phyloP scores from a whole-genome alignment of 2,329 filamentous ascomycete genomes.

The Nothopassalora personata region DNA sequence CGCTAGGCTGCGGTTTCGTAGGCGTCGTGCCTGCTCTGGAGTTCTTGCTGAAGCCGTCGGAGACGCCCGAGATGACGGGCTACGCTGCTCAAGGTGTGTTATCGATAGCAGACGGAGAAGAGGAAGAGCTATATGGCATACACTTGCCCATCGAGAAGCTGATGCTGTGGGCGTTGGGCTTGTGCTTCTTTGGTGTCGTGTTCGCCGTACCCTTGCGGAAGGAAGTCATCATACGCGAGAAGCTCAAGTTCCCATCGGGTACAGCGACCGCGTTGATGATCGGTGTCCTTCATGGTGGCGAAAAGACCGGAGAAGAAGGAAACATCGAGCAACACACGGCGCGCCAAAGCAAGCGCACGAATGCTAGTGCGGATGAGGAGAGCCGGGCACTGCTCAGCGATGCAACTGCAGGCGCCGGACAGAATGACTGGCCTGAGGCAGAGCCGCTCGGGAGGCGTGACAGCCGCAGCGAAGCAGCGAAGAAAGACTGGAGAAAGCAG shows the following conservation, averaged over 20 bases:
- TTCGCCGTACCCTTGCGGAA: constrained; percentile 88
- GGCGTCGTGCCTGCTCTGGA: constrained; percentile 91
- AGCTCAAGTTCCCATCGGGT: constrained; percentile 88
- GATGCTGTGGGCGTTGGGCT: constrained; percentile 82
- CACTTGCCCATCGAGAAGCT: constrained; percentile 60
- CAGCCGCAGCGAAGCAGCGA: constrained; percentile 11
- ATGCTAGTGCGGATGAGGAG: constrained; percentile 29
- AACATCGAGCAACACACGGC: constrained; percentile 35
- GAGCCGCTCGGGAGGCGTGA: constrained; percentile 9
- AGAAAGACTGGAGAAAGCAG: constrained; percentile 56
- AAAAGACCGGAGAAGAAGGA: constrained; percentile 32
- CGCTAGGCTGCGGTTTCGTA: constrained; percentile 89
- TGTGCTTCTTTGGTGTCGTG: constrained; percentile 94
- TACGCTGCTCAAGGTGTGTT: constrained; percentile 20
- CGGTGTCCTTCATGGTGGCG: constrained; percentile 71
- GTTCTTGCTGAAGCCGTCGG: constrained; percentile 70
- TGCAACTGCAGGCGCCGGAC: constrained; percentile 5
- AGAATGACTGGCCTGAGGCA: constrained; percentile 20
- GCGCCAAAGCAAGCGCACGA: constrained; percentile 10
- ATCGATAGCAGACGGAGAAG: constrained; percentile 11
- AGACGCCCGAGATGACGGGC: constrained; percentile 43
- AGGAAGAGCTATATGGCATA: constrained; percentile 25
- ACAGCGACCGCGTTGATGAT: constrained; percentile 95
- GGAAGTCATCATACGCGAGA: constrained; percentile 89
- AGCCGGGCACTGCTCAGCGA: constrained; percentile 32